Evolutionary conservation across 1,284 basidiomycete species (phyloP), one percentile per base, ranked within the genome.

Genomic region (Boletus subluridellus): DNA sequence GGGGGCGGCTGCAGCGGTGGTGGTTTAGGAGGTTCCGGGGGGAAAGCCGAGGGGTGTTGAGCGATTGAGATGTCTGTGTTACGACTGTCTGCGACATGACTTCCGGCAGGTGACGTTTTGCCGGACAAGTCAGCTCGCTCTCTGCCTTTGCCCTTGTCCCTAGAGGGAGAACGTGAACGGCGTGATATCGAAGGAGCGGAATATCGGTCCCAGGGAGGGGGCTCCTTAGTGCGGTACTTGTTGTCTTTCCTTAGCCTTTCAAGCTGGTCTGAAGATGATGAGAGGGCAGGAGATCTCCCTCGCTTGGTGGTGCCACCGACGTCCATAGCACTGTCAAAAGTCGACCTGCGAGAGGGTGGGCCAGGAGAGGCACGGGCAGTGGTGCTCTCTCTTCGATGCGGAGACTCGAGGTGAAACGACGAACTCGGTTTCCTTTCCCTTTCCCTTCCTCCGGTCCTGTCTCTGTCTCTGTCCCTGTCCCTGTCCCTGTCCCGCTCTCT

Each of bases 261-360:
- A 8, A 67, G 61, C 14, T 63, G 54, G 56, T 73, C 70, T 37
- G 72, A 73, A 32, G 57, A 50, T 8, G 59, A 17, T 6, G 70
- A 74, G 38, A 60, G 51, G 32, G 62, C 60, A 28, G 72, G 72
- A 2, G 70, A 72, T 52, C 58, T 60, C 24, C 51, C 57, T 46
- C 58, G 56, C 41, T 57, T 70, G 9, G 54, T 44, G 32, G 55
- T 42, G 55, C 57, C 53, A 21, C 46, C 14, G 12, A 45, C 49
- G n/a, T 60, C 61, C 49, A 54, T 44, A 12, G 45, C 11, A 26
- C 46, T 55, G 38, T 67, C 69, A 10, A 65, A 41, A 8, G 60
- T 61, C 34, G 63, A 55, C 52, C 47, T 62, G 52, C 59, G 69
- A 24, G 65, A 58, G 17, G 59, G 51, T 24, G 58, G 52, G 26